A percentile compares a stretch with the other conserved stretches of the same genome.
Conservation (phyloP, 768 basidiomycete species). For the Russula emetica region DNA sequence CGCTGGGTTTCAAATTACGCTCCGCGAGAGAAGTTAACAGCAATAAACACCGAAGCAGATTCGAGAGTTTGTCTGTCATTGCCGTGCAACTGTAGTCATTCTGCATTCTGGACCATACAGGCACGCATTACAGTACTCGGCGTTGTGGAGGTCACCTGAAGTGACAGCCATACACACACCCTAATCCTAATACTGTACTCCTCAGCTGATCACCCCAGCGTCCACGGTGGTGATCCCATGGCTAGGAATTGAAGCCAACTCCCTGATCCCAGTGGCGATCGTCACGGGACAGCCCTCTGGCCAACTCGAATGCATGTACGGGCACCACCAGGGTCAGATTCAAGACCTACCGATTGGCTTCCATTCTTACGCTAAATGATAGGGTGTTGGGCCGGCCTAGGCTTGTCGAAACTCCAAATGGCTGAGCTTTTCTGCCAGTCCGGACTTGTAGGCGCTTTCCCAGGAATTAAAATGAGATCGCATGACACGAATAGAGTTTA, state of each 20-base stretch:
- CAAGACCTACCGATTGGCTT: slow-evolving; percentile 17
- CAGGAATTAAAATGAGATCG: slow-evolving; percentile 1
- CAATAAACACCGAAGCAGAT: slow-evolving; percentile 18
- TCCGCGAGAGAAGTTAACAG: slow-evolving; percentile 25
- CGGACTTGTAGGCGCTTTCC: slow-evolving; percentile 3
- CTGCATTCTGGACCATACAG: slow-evolving; percentile 9
- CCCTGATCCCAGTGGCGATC: not conserved
- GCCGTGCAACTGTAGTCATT: slow-evolving; percentile 1
- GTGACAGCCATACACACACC: not conserved
- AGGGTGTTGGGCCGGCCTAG: slow-evolving; percentile 12
- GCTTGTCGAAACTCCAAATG: not conserved
- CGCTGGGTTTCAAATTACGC: slow-evolving; percentile 29
- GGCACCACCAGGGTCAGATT: slow-evolving; percentile 3
- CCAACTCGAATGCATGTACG: not conserved
- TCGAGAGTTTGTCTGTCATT: slow-evolving; percentile 25
- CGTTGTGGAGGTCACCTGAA: not conserved
- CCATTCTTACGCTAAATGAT: slow-evolving; percentile 17
- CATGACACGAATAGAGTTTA: slow-evolving; percentile 18
- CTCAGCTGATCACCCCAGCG: not conserved
- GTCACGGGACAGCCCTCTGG: not conserved
- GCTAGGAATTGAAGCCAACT: not conserved
- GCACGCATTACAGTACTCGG: not conserved
- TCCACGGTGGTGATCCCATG: slow-evolving; percentile 2
- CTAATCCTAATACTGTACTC: too few species aligned
- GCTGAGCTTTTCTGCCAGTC: not conserved